Evolutionary conservation across 1,139 yeast species (phyloP), one percentile per base, ranked within the genome.

Genomic region (Diutina scorzettiae): DNA sequence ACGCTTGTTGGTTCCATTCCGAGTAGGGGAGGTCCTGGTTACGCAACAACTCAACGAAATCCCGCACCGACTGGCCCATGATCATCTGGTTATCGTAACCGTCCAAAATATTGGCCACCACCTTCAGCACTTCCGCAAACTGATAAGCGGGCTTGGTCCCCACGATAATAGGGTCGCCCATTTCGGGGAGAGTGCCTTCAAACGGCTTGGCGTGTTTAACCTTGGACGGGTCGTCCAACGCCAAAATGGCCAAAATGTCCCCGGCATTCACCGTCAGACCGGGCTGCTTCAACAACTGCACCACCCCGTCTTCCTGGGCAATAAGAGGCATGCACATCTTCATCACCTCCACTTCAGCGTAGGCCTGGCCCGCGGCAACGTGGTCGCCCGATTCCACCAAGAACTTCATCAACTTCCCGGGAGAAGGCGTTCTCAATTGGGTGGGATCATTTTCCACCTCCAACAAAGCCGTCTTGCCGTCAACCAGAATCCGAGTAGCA

Each of bases 301-400:
- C 87, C 47, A 76, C 70, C 71, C 99, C 99, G 56, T 84, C 81
- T 62, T 89, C 98, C 61, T 79, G 86, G 28, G 96, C 91, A 55
- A 86, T 70, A 56, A 89, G 71, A 42, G 94, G 94, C 93, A 84
- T 84, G 61, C 84, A 82, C 97, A 89, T 89, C 66, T 91, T 91
- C 99, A 91, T 91, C 52, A 91, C 98, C 68, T 91, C 99, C 46
- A 91, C 96, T 66, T 91, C 98, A 40, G 98, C 98, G 57, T 78
- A 93, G 40, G 96, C 79, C 65, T 91, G 95, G 47, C 98, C 98
- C 47, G 94, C 80, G 48, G 66, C 66, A 53, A 91, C 77, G 55
- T 89, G 97, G 51, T 91, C 98, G 51, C 98, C 98, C 54, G 83
- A 83, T 58, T 91, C 97, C 47, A 91, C 95, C 54, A 91, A 71